Conservation (phyloP, 495 filamentous ascomycete species). For the Copromyces sp. region DNA sequence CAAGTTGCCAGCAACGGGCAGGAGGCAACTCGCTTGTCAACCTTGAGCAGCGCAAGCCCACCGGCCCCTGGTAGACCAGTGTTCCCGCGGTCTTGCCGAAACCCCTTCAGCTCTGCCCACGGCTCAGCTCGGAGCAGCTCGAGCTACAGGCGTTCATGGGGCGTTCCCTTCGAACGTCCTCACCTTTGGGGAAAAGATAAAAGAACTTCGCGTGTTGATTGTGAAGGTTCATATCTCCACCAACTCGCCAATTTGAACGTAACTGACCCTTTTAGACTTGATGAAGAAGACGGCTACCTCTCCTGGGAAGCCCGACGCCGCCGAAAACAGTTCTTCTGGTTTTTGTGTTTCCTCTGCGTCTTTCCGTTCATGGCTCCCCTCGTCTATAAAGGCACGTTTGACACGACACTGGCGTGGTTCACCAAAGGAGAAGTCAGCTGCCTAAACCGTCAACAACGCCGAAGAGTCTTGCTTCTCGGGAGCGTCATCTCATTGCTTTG, state of each 20-base stretch:
- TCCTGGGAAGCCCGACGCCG: constrained; percentile 15
- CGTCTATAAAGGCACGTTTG: constrained; percentile 18
- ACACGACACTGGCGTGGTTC: constrained; percentile 21
- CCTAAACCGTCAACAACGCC: constrained; percentile 19
- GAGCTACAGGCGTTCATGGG: neutral
- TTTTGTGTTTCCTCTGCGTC: constrained; percentile 18
- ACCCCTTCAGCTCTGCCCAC: constrained; percentile 8
- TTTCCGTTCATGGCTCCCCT: constrained; percentile 27
- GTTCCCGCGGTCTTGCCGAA: constrained; percentile 8
- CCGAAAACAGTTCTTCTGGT: constrained; percentile 19
- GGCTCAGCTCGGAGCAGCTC: constrained; percentile 3
- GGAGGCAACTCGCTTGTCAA: neutral
- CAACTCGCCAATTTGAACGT: constrained; percentile 6
- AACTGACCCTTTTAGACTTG: constrained; percentile 2
- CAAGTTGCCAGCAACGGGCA: neutral
- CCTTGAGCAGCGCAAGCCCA: constrained; percentile 2
- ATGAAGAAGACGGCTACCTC: constrained; percentile 16
- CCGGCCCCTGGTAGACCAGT: neutral
- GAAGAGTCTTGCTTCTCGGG: constrained; percentile 14
- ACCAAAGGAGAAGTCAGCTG: constrained; percentile 23
- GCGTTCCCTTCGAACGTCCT: neutral
- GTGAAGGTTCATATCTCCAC: constrained; percentile 2
- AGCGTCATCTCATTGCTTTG: constrained; percentile 10
- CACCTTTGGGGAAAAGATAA: constrained; percentile 3
- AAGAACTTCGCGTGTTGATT: neutral